Percentiles rank a stretch among this genome's conserved stretches.
Conservation (phyloP, 345 rosid genomes). For the Melaleuca quinquenervia region DNA sequence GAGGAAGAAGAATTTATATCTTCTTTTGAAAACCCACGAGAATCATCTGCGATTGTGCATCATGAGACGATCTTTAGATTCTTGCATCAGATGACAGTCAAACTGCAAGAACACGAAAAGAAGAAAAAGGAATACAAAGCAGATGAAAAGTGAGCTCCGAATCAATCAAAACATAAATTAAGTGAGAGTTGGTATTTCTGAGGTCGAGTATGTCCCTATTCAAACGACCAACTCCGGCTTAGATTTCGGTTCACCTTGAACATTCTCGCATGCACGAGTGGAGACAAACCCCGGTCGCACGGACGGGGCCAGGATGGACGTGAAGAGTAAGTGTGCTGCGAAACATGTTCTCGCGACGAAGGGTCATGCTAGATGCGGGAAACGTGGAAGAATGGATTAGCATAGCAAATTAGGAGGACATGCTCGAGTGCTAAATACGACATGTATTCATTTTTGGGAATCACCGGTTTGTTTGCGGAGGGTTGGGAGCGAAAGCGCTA, state of each 20-base stretch:
- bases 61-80: neutral
- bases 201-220: rapidly evolving
- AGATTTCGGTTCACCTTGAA: no score
- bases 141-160: neutral
- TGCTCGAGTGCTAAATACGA: neutral
- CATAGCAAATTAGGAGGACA: neutral
- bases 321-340: no score
- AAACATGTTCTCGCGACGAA: no score
- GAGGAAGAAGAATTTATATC: neutral
- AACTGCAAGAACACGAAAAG: neutral
- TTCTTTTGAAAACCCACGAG: neutral
- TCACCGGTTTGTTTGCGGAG: neutral
- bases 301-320: neutral
- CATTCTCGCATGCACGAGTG: neutral
- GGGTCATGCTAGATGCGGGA: no score
- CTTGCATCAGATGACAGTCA: neutral
- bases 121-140: neutral
- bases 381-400: neutral
- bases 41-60: neutral
- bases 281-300: neutral
- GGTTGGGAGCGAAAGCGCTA: neutral
- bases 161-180: rapidly evolving
- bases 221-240: no score
- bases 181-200: rapidly evolving
- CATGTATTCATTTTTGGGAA: neutral